Conservation (phyloP, 768 basidiomycete species). For the Gloeophyllum trabeum region DNA sequence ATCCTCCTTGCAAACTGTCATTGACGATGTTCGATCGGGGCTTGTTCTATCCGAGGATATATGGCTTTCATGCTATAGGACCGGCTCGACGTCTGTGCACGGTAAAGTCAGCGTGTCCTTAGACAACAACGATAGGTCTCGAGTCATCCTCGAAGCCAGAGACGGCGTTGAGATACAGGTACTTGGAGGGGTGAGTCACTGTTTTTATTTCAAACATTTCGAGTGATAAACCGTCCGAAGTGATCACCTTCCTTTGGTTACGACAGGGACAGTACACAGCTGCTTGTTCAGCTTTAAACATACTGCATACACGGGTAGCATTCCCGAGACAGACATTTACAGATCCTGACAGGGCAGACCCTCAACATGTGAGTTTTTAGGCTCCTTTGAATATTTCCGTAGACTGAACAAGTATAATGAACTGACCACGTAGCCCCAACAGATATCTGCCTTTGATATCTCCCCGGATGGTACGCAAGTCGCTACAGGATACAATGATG, state of each 20-base stretch:
- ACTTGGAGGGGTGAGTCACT: slow-evolving; percentile 20
- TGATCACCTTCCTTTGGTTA: slow-evolving; percentile 11
- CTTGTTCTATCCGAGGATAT: slow-evolving; percentile 46
- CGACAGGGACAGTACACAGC: slow-evolving; percentile 24
- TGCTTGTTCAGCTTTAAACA: slow-evolving; percentile 33
- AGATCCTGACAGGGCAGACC: slow-evolving; percentile 32
- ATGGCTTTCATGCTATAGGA: slow-evolving; percentile 68
- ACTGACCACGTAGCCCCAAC: slow-evolving; percentile 26
- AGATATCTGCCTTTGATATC: slow-evolving; percentile 55
- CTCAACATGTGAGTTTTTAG: slow-evolving; percentile 13
- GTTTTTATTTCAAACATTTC: not conserved
- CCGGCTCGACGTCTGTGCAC: slow-evolving; percentile 44
- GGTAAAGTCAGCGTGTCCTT: slow-evolving; percentile 45
- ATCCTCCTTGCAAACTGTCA: slow-evolving; percentile 45
- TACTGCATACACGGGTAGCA: slow-evolving; percentile 34
- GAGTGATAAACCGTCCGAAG: not conserved
- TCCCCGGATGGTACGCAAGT: slow-evolving; percentile 47
- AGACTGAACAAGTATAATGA: not conserved
- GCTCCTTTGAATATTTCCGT: not conserved
- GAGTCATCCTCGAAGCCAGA: slow-evolving; percentile 30
- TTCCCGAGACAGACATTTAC: slow-evolving; percentile 41
- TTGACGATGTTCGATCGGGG: slow-evolving; percentile 53
- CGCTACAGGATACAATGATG: slow-evolving; percentile 51
- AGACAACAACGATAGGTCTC: slow-evolving; percentile 40
- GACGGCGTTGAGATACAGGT: slow-evolving; percentile 37